Evolutionary conservation across 2,329 filamentous ascomycete species (phyloP), one percentile per base, ranked within the genome.

Genomic region (Zarea fungicola): DNA sequence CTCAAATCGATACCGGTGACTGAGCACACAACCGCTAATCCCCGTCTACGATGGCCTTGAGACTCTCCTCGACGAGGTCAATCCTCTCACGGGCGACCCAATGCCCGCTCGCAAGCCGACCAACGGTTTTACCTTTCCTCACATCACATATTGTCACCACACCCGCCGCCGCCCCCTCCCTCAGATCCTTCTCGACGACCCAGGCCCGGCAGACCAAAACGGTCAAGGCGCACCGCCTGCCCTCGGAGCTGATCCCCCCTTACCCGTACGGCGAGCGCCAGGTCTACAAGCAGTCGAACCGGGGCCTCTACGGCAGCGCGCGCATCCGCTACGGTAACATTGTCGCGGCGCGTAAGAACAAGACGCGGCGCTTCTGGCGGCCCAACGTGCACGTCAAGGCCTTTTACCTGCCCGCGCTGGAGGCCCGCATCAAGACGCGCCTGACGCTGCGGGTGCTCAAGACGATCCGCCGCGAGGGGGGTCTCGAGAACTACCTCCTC

Each of bases 401-500:
- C 25, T 76, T 93, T 49, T 89, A 77, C 71, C 82, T 80, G 21
- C 73, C 77, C 8, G 71, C 78, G 0, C 70, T 93, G 50, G 73
- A 76, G 54, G 76, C 76, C 54, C 78, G 75, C 59, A 72, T 93
- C 48, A 81, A 83, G 64, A 76, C 87, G 32, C 77, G 83, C 53
- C 73, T 92, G 50, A 88, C 84, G 6, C 76, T 85, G 34, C 77
- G 80, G 49, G 86, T 89, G 22, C 74, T 86, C 58, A 76, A 81
- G 62, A 84, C 83, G 29, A 87, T 97, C 62, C 83, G 89, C 63
- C 92, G 90, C 64, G 82, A 85, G 54, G 92, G 92, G 52, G 90
- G 93, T 7, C 75, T 99, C 55, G 93, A 99, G 67, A 83, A 90
- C 61, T 99, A 99, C 70, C 74, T 99, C 39, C 75, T 96, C 35